phyloP scores from a whole-genome alignment of 805 yeast species.

The Lachancea quebecensis region DNA sequence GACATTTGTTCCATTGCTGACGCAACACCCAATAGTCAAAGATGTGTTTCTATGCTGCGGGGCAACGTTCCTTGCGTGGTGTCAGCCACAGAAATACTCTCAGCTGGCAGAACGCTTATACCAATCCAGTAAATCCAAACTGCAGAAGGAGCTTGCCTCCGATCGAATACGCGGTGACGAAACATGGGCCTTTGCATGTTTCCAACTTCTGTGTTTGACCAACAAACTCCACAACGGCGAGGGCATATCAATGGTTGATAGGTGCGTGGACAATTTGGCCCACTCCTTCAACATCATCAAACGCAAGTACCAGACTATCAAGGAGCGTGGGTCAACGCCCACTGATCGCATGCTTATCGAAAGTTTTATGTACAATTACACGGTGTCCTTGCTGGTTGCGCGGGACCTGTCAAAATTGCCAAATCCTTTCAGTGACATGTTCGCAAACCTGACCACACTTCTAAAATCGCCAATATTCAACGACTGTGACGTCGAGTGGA shows the following conservation, averaged over 20 bases:
- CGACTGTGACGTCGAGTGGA: slow-evolving; percentile 31
- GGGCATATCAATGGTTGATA: slow-evolving; percentile 14
- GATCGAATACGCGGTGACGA: slow-evolving; percentile 14
- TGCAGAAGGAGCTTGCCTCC: slow-evolving; percentile 9
- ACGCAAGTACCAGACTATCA: slow-evolving; percentile 9
- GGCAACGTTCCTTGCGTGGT: slow-evolving; percentile 19
- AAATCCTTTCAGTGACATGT: slow-evolving; percentile 13
- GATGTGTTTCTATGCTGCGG: slow-evolving; percentile 18
- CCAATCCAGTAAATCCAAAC: slow-evolving; percentile 10
- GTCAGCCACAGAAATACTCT: slow-evolving; percentile 15
- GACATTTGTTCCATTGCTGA: slow-evolving; percentile 14
- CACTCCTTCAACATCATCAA: slow-evolving; percentile 16
- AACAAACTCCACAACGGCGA: slow-evolving; percentile 16
- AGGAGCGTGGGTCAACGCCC: slow-evolving; percentile 10
- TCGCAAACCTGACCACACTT: slow-evolving; percentile 11
- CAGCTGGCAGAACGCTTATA: slow-evolving; percentile 14
- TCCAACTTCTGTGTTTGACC: slow-evolving; percentile 14
- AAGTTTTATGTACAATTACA: slow-evolving; percentile 18
- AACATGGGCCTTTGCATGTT: slow-evolving; percentile 18
- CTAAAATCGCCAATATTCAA: slow-evolving; percentile 20
- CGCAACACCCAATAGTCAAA: slow-evolving; percentile 13
- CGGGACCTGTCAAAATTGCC: slow-evolving; percentile 14
- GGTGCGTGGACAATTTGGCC: slow-evolving; percentile 15
- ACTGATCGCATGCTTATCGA: slow-evolving; percentile 18
- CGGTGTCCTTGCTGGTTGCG: slow-evolving; percentile 16